Evolutionary conservation across 2,329 filamentous ascomycete genomes (phyloP).

Genomic region (Colletotrichum sansevieriae): DNA sequence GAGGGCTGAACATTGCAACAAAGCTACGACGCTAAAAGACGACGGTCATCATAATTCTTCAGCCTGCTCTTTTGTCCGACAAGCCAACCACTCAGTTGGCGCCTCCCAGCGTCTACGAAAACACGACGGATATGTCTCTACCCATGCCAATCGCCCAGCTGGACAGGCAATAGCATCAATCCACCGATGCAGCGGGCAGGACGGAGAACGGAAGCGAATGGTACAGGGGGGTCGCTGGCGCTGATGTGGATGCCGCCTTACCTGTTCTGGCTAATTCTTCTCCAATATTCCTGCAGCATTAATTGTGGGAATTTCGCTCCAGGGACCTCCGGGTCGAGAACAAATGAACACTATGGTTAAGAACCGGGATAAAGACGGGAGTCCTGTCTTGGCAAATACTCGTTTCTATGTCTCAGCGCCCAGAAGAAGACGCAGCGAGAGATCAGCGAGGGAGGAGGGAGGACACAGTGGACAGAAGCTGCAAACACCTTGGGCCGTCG

Average conservation of each 20-base stretch:
- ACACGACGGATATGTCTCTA: not conserved
- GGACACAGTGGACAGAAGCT: not conserved
- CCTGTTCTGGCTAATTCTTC: constrained; percentile 9
- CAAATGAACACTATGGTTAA: constrained; percentile 9
- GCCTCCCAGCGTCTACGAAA: too few species aligned
- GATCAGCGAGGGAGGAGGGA: constrained; percentile 20
- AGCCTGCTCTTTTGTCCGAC: too few species aligned
- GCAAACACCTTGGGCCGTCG: constrained; percentile 28
- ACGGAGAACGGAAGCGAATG: constrained; percentile 25
- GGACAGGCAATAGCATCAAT: constrained; percentile 6
- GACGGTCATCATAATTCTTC: too few species aligned
- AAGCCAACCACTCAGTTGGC: too few species aligned
- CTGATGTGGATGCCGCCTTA: constrained; percentile 17
- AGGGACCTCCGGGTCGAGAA: constrained; percentile 19
- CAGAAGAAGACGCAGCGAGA: not conserved
- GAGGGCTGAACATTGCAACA: not conserved
- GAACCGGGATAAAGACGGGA: not conserved
- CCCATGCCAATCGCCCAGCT: not conserved
- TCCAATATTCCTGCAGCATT: constrained; percentile 32
- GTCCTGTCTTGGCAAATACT: constrained; percentile 11
- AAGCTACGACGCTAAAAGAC: not conserved
- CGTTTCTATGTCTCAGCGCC: constrained; percentile 24
- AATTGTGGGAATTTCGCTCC: constrained; percentile 23
- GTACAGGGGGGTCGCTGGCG: constrained; percentile 38
- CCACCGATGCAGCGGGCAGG: not conserved